Evolutionary conservation across 2,329 filamentous ascomycete genomes (phyloP), one percentile per base, ranked within the genome.

Genomic region (Penicillium sp.): DNA sequence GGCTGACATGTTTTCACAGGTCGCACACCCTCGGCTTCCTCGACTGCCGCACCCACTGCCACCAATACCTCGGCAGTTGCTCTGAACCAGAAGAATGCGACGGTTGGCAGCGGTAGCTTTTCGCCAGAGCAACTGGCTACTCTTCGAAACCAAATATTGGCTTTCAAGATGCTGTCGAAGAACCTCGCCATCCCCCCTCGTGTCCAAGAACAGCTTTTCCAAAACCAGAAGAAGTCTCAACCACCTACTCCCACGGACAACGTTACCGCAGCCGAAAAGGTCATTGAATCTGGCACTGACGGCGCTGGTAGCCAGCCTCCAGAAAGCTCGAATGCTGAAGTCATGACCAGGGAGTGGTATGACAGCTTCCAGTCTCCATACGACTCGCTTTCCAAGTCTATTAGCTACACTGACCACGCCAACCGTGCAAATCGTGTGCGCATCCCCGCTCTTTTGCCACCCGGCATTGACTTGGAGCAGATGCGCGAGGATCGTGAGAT

Each of bases 151-250:
- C 94, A 99, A 71, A 96, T 97, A 48, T 82, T 88, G 64, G 92
- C 93, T 0, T 97, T 97, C 76, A 95, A 95, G 74, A 82, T 91
- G 62, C 80, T 99, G 4, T 88, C 90, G 6, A 95, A 94, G 73
- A 96, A 96, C 63, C 81, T 88, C 15, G 88, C 91, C 0, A 85
- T 97, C 4, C 91, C 93, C 1, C 75, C 83, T 31, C 82, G 85
- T 59, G 83, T 96, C 60, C 91, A 96, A 70, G 89, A 93, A 67
- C 85, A 89, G 46, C 86, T 97, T 37, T 96, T 92, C 69, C 82
- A 87, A 42, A 86, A 72, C 69, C 29, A 34, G 23, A 66, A 75
- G 60, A 74, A 74, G 59, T 57, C 60, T 21, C 70, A 67, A 60
- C 70, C 68, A 4, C 72, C 74, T 23, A 68, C 72, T 12, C 72